These are phyloP conservation scores for Lepidium africanum DNA, from an alignment of 345 rosid species.

Conservation along the genomic window DNA sequence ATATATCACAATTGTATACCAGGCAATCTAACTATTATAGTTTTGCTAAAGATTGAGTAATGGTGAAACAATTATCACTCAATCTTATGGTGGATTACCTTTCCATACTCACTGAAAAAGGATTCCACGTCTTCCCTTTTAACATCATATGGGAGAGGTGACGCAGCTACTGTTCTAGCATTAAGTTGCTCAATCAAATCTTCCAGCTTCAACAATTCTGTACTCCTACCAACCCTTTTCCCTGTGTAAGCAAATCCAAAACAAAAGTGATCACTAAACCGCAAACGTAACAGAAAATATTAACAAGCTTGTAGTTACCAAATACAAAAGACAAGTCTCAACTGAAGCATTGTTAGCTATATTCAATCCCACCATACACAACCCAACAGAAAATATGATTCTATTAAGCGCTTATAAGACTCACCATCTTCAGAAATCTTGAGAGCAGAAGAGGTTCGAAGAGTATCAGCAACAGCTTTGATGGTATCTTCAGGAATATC, in stretches of 20 bases:
- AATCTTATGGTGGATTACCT: conserved; percentile 34
- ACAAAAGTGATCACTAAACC: background rate
- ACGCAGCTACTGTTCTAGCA: conserved; percentile 62
- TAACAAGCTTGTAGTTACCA: background rate
- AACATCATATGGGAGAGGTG: conserved; percentile 57
- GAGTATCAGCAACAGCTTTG: conserved; percentile 75
- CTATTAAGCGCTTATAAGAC: background rate
- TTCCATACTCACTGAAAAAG: conserved; percentile 59
- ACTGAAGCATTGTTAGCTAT: background rate
- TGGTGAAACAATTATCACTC: background rate
- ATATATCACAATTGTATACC: background rate
- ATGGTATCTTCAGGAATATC: conserved; percentile 68
- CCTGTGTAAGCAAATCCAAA: conserved; percentile 36
- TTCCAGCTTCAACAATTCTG: conserved; percentile 53
- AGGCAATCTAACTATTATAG: background rate
- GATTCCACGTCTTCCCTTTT: conserved; percentile 63
- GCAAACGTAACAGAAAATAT: background rate
- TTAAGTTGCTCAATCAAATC: conserved; percentile 71
- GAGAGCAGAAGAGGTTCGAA: conserved; percentile 58
- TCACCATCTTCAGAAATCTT: conserved; percentile 88
- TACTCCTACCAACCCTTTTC: conserved; percentile 64
- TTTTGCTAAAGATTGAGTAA: background rate
- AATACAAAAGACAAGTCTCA: background rate
- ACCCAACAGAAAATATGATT: background rate
- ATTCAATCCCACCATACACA: background rate